Evolutionary conservation across 2,329 filamentous ascomycete species (phyloP).

Genomic region (Periconia sp.): DNA sequence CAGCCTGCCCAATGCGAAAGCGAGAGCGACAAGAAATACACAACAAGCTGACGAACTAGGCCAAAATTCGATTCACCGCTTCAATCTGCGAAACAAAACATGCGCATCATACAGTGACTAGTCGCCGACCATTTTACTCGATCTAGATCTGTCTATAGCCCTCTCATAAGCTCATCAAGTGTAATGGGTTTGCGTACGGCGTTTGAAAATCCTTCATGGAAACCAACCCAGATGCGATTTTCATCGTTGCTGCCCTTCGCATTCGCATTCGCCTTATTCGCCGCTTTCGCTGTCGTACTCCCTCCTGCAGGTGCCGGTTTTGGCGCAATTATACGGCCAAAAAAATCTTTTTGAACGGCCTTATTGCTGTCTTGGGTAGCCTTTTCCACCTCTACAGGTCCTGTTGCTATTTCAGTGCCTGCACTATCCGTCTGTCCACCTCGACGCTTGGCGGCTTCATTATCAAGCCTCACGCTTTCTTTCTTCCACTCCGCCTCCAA

Average conservation of each 20-base stretch:
- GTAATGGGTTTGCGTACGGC: constrained; percentile 87
- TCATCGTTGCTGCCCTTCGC: constrained; percentile 44
- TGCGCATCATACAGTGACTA: not conserved
- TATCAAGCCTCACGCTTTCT: constrained; percentile 67
- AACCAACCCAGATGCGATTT: constrained; percentile 80
- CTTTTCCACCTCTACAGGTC: constrained; percentile 20
- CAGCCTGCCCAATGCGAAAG: not conserved
- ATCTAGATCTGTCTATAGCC: constrained; percentile 48
- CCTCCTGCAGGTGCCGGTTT: constrained; percentile 46
- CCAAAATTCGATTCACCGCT: not conserved
- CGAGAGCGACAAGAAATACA: not conserved
- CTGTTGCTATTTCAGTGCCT: constrained; percentile 14
- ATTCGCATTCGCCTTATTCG: constrained; percentile 32
- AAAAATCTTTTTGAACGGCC: constrained; percentile 76
- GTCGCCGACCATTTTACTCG: not conserved
- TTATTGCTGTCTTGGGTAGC: constrained; percentile 25
- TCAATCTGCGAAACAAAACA: not conserved
- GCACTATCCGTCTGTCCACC: constrained; percentile 31
- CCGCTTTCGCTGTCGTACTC: constrained; percentile 39
- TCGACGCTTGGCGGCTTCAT: constrained; percentile 63
- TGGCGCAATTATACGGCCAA: constrained; percentile 68
- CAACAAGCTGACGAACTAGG: not conserved
- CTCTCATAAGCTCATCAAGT: constrained; percentile 73
- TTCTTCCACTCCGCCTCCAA: constrained; percentile 86
- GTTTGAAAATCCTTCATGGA: constrained; percentile 88